Evolutionary conservation across 768 basidiomycete genomes (phyloP).

Genomic region (Agrocybe chaxingu): DNA sequence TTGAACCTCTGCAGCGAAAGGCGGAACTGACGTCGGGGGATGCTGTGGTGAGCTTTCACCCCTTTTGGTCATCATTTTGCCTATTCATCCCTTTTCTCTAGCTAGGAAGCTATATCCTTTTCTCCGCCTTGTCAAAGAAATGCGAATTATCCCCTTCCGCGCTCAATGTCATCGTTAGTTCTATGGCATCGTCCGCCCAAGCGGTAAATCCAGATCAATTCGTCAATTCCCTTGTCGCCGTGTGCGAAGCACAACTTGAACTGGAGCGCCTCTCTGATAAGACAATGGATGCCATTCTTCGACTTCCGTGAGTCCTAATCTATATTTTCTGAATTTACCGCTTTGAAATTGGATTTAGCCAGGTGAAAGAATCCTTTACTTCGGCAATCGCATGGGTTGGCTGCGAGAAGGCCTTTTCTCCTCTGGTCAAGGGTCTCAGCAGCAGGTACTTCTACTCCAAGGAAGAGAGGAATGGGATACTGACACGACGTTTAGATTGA

Average conservation of each 20-base stretch:
- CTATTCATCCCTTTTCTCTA: slow-evolving; percentile 19
- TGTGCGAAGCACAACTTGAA: slow-evolving; percentile 62
- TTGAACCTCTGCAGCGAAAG: slow-evolving; percentile 52
- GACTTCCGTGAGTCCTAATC: slow-evolving; percentile 43
- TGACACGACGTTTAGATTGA: slow-evolving; percentile 22
- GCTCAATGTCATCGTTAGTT: slow-evolving; percentile 51
- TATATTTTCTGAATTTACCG: neutral
- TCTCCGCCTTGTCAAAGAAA: slow-evolving; percentile 69
- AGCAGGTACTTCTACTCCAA: slow-evolving; percentile 23
- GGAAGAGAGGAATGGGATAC: neutral
- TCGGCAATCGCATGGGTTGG: slow-evolving; percentile 44
- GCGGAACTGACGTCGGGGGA: slow-evolving; percentile 41
- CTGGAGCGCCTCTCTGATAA: slow-evolving; percentile 43
- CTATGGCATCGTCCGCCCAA: slow-evolving; percentile 50
- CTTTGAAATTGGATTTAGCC: slow-evolving; percentile 25
- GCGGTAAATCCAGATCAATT: slow-evolving; percentile 55
- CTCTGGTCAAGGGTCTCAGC: slow-evolving; percentile 42
- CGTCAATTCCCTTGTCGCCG: slow-evolving; percentile 59
- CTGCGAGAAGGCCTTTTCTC: slow-evolving; percentile 53
- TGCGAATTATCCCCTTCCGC: slow-evolving; percentile 56
- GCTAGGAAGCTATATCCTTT: slow-evolving; percentile 73
- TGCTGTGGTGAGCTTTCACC: slow-evolving; percentile 41
- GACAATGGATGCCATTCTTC: slow-evolving; percentile 38
- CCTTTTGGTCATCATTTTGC: neutral
- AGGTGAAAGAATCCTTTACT: slow-evolving; percentile 45